phyloP scores from a whole-genome alignment of 2,329 filamentous ascomycete genomes.

The Aspergillus bombycis region DNA sequence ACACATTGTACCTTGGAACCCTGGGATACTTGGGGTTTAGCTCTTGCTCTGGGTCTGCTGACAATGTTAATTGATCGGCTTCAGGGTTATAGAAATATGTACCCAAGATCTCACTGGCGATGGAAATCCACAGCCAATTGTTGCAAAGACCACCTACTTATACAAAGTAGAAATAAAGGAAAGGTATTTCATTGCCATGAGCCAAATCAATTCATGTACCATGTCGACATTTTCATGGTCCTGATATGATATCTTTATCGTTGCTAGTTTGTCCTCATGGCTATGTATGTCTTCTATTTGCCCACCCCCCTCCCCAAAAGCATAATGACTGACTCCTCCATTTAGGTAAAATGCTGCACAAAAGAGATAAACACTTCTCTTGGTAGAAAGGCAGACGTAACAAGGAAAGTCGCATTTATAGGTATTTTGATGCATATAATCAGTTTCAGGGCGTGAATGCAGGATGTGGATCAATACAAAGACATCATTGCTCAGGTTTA shows the following conservation, averaged over 20 bases:
- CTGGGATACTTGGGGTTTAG: not conserved
- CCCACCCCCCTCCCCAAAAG: too few relatives aligned
- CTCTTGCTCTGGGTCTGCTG: not conserved
- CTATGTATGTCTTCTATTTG: not conserved
- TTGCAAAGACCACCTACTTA: not conserved
- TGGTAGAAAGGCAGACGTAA: not conserved
- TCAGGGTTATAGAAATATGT: not conserved
- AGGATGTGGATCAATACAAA: not conserved
- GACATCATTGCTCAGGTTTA: not conserved
- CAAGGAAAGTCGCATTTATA: not conserved
- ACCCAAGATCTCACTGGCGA: not conserved
- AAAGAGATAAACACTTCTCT: not conserved
- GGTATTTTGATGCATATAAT: not conserved
- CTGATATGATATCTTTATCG: not conserved
- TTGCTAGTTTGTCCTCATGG: rapidly evolving
- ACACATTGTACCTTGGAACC: not conserved
- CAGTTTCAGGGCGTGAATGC: not conserved
- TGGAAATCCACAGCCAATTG: not conserved
- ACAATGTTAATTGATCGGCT: not conserved
- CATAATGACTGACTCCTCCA: not conserved
- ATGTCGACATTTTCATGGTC: rapidly evolving
- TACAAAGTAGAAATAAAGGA: not conserved
- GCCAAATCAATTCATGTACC: not conserved
- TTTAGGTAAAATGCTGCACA: not conserved
- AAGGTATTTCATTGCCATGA: not conserved